Percentiles rank a stretch among this genome's conserved stretches.
phyloP scores from a whole-genome alignment of 768 basidiomycete genomes.

The Rossbeevera mucosa region DNA sequence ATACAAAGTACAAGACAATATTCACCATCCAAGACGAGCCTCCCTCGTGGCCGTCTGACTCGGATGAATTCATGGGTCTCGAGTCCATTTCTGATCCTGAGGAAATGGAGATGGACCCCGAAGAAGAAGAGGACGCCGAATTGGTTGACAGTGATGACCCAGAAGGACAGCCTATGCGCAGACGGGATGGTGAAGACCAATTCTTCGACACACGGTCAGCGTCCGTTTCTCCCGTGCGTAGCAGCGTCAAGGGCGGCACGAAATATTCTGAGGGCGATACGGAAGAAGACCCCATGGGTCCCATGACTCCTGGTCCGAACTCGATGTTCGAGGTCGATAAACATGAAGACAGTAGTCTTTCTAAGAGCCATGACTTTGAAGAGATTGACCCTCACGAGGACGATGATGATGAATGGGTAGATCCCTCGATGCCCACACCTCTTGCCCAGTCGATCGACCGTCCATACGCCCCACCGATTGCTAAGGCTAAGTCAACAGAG shows the following conservation, averaged over 20 bases:
- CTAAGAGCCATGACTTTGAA: slow-evolving; percentile 26
- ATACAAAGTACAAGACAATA: slow-evolving; percentile 59
- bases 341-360: slow-evolving; percentile 21
- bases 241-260: slow-evolving; percentile 32
- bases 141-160: slow-evolving; percentile 23
- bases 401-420: slow-evolving; percentile 61
- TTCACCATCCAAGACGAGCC: slow-evolving; percentile 88
- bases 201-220: slow-evolving; percentile 52
- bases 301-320: slow-evolving; percentile 62
- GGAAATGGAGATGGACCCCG: slow-evolving; percentile 57
- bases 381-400: slow-evolving; percentile 30
- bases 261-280: slow-evolving; percentile 59
- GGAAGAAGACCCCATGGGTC: slow-evolving; percentile 68
- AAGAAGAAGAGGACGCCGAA: slow-evolving; percentile 44
- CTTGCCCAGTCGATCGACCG: slow-evolving; percentile 23
- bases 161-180: slow-evolving; percentile 26
- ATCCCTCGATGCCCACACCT: slow-evolving; percentile 50
- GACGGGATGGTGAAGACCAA: slow-evolving; percentile 39
- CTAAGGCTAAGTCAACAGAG: slow-evolving; percentile 24
- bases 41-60: slow-evolving; percentile 74
- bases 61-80: slow-evolving; percentile 68
- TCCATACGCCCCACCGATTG: slow-evolving; percentile 26
- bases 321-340: slow-evolving; percentile 25
- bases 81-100: slow-evolving; percentile 81
- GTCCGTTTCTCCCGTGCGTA: slow-evolving; percentile 40